A percentile compares a stretch with the other conserved stretches of the same genome.
Evolutionary conservation across 106 monocot genomes (phyloP).

Genomic region (Allium cepa): DNA sequence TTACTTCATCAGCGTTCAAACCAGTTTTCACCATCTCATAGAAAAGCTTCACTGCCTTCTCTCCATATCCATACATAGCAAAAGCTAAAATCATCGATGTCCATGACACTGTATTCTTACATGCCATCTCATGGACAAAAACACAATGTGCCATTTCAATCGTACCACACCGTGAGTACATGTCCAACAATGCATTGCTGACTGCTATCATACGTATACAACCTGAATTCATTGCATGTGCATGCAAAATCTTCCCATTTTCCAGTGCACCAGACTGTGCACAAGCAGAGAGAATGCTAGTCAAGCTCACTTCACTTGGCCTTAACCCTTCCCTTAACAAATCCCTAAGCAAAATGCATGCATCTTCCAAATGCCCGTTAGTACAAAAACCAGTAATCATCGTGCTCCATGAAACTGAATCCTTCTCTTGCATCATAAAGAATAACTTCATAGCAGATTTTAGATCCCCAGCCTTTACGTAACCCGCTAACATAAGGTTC

Average conservation of each 20-base stretch:
- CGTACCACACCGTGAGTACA: conserved; percentile 56
- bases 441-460: conserved; percentile 33
- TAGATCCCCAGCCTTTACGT: conserved; percentile 27
- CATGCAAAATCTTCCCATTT: conserved; percentile 40
- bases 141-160: conserved; percentile 34
- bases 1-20: conserved; percentile 38
- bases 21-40: conserved; percentile 39
- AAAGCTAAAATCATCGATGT: conserved; percentile 58
- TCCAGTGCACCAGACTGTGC: conserved; percentile 48
- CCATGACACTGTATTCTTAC: conserved; percentile 50
- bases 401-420: conserved; percentile 61
- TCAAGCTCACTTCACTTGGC: conserved; percentile 53
- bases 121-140: conserved; percentile 27
- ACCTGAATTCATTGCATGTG: conserved; percentile 23
- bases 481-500: conserved; percentile 69
- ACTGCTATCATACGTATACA: conserved; percentile 22
- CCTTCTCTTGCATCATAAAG: conserved; percentile 26
- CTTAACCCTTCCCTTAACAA: conserved; percentile 21
- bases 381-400: conserved; percentile 54
- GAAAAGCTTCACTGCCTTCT: conserved; percentile 44
- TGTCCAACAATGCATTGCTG: conserved; percentile 47
- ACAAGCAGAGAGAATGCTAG: conserved; percentile 41
- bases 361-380: conserved; percentile 26
- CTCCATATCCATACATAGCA: conserved; percentile 53
- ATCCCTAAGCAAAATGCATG: conserved; percentile 35